Evolutionary conservation across 2,329 filamentous ascomycete genomes (phyloP).

Genomic region (Cladosporium sphaerospermum): DNA sequence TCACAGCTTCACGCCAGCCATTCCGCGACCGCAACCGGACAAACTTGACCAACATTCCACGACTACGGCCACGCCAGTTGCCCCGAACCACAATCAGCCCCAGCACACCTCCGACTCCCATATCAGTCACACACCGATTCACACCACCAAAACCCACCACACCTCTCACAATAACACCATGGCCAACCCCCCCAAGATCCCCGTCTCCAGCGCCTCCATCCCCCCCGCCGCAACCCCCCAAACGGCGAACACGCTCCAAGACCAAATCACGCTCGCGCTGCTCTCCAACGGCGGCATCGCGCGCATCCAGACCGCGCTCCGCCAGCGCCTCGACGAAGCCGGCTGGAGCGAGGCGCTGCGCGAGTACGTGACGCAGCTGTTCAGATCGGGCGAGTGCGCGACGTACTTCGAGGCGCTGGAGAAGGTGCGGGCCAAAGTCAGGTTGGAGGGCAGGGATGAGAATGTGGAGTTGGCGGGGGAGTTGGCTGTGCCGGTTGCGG

Average conservation of each 20-base stretch:
- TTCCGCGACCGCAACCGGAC: no score
- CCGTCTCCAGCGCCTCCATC: constrained; percentile 36
- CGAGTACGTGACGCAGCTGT: constrained; percentile 48
- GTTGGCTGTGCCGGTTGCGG: constrained; percentile 33
- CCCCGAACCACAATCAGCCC: no score
- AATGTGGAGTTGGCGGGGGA: constrained; percentile 26
- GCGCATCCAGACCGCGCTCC: constrained; percentile 50
- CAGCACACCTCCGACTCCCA: no score
- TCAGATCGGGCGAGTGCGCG: constrained; percentile 52
- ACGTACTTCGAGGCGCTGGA: constrained; percentile 52
- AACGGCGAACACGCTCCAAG: constrained; percentile 29
- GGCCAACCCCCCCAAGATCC: constrained; percentile 22
- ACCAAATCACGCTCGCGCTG: constrained; percentile 40
- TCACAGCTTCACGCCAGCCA: no score
- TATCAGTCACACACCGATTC: neutral
- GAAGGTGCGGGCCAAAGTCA: constrained; percentile 40
- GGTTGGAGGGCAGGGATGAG: constrained; percentile 13
- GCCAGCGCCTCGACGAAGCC: constrained; percentile 49
- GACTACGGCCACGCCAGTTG: no score
- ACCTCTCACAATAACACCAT: neutral
- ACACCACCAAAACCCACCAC: neutral
- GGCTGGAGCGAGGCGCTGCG: constrained; percentile 55
- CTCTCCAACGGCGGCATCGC: constrained; percentile 45
- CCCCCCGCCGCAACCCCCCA: constrained; percentile 28
- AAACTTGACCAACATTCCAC: no score